Conservation (phyloP, 306 rosid genomes). For the Oxytropis ochrocephala region DNA sequence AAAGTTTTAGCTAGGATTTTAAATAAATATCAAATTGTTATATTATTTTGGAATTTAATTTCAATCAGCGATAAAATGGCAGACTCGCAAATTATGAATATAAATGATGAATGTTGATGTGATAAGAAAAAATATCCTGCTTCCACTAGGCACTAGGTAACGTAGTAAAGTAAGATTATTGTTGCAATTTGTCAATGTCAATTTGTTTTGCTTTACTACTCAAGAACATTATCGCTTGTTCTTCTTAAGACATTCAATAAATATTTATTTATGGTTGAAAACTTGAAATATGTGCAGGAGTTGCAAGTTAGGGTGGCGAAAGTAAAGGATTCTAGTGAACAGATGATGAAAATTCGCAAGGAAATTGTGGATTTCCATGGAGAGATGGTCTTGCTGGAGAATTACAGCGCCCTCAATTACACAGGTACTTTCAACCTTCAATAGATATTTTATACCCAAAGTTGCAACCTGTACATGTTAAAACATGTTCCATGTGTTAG, state of each 20-base stretch:
- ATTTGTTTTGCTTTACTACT: neutral
- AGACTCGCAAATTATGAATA: neutral
- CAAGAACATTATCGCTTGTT: neutral
- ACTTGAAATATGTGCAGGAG: constrained; percentile 54
- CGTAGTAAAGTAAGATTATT: neutral
- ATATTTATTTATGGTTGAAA: constrained; percentile 12
- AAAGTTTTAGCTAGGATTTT: too few relatives aligned
- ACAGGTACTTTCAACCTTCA: constrained; percentile 51
- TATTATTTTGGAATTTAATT: neutral
- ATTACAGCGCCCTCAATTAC: constrained; percentile 93
- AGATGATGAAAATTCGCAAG: constrained; percentile 66
- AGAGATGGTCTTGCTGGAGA: constrained; percentile 97
- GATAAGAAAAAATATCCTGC: neutral
- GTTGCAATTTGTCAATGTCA: constrained; percentile 4
- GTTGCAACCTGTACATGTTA: constrained; percentile 7
- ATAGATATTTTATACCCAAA: neutral
- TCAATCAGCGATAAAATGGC: neutral
- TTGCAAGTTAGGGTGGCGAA: constrained; percentile 82
- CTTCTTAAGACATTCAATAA: neutral
- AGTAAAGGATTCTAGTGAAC: constrained; percentile 61
- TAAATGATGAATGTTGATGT: neutral
- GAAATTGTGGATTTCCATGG: constrained; percentile 98
- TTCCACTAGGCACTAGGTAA: neutral
- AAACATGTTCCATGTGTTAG: neutral
- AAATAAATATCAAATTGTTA: neutral